phyloP scores from a whole-genome alignment of 371 early-diverging fungal genomes.

The Saksenaea oblongispora region DNA sequence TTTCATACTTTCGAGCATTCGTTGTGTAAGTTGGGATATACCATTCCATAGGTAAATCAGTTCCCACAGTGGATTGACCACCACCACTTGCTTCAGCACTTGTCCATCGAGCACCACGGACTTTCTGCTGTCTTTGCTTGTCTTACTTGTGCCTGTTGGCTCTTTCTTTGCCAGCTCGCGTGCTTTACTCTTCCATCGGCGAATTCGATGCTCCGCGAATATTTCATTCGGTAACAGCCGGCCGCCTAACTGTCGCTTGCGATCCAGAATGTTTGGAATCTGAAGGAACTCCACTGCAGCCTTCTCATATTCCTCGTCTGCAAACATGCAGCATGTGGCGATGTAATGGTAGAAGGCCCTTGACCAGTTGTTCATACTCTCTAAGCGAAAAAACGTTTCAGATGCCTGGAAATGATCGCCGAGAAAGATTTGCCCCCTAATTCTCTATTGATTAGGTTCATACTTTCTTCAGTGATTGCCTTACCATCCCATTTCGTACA shows the following conservation, averaged over 20 bases:
- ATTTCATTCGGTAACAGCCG: slow-evolving; percentile 45
- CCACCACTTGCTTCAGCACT: slow-evolving; percentile 27
- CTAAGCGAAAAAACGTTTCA: slow-evolving; percentile 49
- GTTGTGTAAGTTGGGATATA: slow-evolving; percentile 32
- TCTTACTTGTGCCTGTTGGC: background rate
- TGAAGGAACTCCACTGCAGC: slow-evolving; percentile 47
- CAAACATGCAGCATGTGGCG: slow-evolving; percentile 57
- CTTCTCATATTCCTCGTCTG: slow-evolving; percentile 51
- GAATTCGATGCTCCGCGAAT: slow-evolving; percentile 48
- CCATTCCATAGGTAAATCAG: slow-evolving; percentile 54
- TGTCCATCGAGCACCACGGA: slow-evolving; percentile 14
- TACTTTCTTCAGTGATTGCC: background rate
- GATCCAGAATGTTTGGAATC: slow-evolving; percentile 35
- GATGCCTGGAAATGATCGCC: slow-evolving; percentile 54
- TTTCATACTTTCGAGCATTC: slow-evolving; percentile 32
- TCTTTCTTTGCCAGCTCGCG: slow-evolving; percentile 7
- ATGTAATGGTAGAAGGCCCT: slow-evolving; percentile 56
- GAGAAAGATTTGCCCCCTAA: slow-evolving; percentile 52
- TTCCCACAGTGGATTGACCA: slow-evolving; percentile 50
- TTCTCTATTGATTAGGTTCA: background rate
- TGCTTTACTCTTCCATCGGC: slow-evolving; percentile 33
- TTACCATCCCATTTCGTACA: slow-evolving; percentile 57
- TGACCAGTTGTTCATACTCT: slow-evolving; percentile 55
- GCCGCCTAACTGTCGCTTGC: slow-evolving; percentile 35
- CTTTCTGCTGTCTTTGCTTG: background rate